Base-by-base conservation (phyloP, 2,329 filamentous ascomycete genomes). In the Blastomyces emzantsi region DNA sequence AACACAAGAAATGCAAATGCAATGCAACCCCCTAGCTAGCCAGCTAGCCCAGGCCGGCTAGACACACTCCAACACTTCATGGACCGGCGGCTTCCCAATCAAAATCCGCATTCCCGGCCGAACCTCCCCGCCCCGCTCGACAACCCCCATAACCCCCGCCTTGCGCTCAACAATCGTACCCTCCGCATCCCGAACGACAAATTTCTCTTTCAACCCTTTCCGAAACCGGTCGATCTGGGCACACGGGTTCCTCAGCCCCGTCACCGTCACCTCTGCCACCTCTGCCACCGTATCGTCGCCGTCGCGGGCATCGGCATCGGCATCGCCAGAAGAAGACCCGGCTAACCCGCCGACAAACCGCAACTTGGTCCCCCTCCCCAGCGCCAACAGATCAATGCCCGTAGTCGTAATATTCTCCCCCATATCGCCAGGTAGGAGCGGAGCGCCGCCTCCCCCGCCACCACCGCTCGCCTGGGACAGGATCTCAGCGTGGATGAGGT, bases 331-430 rank as follows among this genome's bases (percentile, higher is more conserved):
- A n/a, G n/a, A n/a, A 9, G 39, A 33, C 15, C 6, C 43, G 5
- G 33, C 54, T 13, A 17, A 41, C 22, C 54, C 49, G 15, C 49
- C 60, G 45, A 70, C 49, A 41, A 70, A 69, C 57, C 66, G 66
- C 19, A 71, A 56, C 51, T 65, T 69, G n/a, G 69, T 68, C 15
- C 69, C 63, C 33, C 60, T 65, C 30, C 64, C 61, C 9, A 70
- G 64, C 22, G 58, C 30, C 55, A 69, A 56, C 19, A 69, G 60
- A 56, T 69, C 64, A 36, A 69, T 62, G 13, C 66, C 68, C 2
- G 56, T 39, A 4, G 68, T 70, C 17, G 69, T 71, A 61, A 70
- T 67, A 56, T 70, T 70, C 63, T 70, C 69, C 28, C 69, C 69
- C n/a, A 70, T 33, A n/a, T 69, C 64, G 15, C 66, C 69, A 0